These are phyloP conservation scores for Diaporthe eres DNA, from an alignment of 2,329 filamentous ascomycete species.

Conservation along the genomic window DNA sequence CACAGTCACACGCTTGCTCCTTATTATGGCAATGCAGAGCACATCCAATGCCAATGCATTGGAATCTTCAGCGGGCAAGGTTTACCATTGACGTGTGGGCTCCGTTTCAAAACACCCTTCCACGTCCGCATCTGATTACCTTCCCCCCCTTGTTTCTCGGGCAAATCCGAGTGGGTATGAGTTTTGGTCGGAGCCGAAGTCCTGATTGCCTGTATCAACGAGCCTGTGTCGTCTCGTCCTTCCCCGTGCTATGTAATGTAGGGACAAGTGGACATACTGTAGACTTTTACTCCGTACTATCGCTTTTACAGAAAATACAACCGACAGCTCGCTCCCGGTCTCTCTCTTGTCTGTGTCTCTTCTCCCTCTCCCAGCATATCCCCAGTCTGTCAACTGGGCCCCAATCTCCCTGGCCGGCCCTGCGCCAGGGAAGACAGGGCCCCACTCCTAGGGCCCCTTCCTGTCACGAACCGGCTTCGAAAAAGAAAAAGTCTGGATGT, in stretches of 20 bases:
- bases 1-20: neutral
- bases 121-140: neutral
- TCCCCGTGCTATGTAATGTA: neutral
- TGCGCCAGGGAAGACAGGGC: neutral
- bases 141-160: constrained; percentile 3
- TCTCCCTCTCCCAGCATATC: neutral
- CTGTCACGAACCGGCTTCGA: constrained; percentile 25
- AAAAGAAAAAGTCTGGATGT: constrained; percentile 1
- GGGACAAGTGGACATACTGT: neutral
- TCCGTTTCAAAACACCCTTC: constrained; percentile 24
- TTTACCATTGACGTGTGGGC: constrained; percentile 12
- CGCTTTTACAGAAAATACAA: neutral
- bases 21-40: neutral
- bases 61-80: neutral
- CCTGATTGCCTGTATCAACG: neutral
- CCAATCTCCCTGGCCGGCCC: constrained; percentile 13
- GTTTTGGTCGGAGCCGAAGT: constrained; percentile 10
- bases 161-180: constrained; percentile 1
- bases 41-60: neutral
- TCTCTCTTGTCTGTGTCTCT: neutral
- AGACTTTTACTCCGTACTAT: neutral
- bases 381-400: constrained; percentile 7
- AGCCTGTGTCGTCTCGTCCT: neutral
- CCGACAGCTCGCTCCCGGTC: neutral
- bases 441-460: neutral